Evolutionary conservation across 129 eudicot species (phyloP), one percentile per base, ranked within the genome.

Genomic region (Gnaphalium uliginosum): DNA sequence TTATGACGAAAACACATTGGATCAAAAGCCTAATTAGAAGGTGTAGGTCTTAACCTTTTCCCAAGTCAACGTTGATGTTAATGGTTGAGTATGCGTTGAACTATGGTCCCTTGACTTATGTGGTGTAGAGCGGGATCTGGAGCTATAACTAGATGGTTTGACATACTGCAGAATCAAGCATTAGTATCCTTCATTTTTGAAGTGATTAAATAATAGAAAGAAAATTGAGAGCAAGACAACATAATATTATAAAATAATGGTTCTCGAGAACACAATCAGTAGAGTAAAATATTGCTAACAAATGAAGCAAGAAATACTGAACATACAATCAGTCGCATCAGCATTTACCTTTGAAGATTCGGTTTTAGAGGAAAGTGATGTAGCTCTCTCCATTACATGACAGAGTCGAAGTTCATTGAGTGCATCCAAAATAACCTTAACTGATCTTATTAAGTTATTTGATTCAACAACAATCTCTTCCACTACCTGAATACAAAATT

Each of bases 321-420:
- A 4, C 4, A 26, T 8, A 46, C 7, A 22, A 39, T 17, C 18
- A 24, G 65, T 29, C 67, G 43, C 72, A 39, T 62, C 25, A 14
- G 82, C 11, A 73, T 69, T 71, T 66, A 94, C 99, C 97, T 90
- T 94, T 22, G 79, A 75, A 73, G 66, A 68, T 71, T 83, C 92
- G 26, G 32, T 84, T 81, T 87, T 88, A 63, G 86, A 65, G 65
- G 78, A 18, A 53, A 81, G 51, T 72, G 89, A 78, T 15, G 86
- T 72, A 56, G 82, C 81, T 79, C 84, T 89, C 79, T 86, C 97
- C 92, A 84, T 67, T 18, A 87, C 88, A 73, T 91, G 87, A 68
- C 89, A 84, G 79, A 87, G 81, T 33, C 99, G 87, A 64, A 94
- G 96, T 81, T 87, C 96, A 86, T 94, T 94, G 51, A 94, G 96